Conservation (phyloP, 208 protist genomes). For the Leishmania martiniquensis region DNA sequence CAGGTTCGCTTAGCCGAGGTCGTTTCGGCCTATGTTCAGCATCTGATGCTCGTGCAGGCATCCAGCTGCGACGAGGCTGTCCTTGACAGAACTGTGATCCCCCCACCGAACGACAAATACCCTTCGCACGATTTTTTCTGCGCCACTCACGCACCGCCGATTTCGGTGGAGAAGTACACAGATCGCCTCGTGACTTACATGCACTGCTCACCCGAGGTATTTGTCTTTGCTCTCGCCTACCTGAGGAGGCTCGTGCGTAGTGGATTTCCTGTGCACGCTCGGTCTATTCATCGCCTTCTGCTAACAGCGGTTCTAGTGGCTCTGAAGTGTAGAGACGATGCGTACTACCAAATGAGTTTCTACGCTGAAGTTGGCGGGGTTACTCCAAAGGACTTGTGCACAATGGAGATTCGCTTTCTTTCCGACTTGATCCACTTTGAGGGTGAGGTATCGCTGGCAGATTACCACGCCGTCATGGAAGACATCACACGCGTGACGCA, state of each 20-base stretch:
- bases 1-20: slow-evolving; percentile 41
- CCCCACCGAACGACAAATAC: slow-evolving; percentile 29
- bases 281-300: slow-evolving; percentile 79
- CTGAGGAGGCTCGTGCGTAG: slow-evolving; percentile 38
- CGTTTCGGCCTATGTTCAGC: slow-evolving; percentile 36
- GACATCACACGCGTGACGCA: slow-evolving; percentile 40
- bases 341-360: slow-evolving; percentile 84
- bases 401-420: slow-evolving; percentile 84
- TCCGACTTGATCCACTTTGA: slow-evolving; percentile 57
- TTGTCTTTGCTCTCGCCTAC: slow-evolving; percentile 56
- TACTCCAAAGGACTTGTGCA: slow-evolving; percentile 65
- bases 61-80: neutral
- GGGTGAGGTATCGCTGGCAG: slow-evolving; percentile 36
- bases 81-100: slow-evolving; percentile 5
- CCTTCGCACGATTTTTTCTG: slow-evolving; percentile 56
- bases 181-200: slow-evolving; percentile 56
- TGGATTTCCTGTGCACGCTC: slow-evolving; percentile 46
- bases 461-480: slow-evolving; percentile 45
- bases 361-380: slow-evolving; percentile 88
- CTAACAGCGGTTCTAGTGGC: slow-evolving; percentile 74
- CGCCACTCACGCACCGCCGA: slow-evolving; percentile 39
- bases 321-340: slow-evolving; percentile 84
- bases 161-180: slow-evolving; percentile 52
- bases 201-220: slow-evolving; percentile 47
- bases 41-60: slow-evolving; percentile 43